phyloP scores from a whole-genome alignment of 768 basidiomycete genomes.

The Mycena belliarum region DNA sequence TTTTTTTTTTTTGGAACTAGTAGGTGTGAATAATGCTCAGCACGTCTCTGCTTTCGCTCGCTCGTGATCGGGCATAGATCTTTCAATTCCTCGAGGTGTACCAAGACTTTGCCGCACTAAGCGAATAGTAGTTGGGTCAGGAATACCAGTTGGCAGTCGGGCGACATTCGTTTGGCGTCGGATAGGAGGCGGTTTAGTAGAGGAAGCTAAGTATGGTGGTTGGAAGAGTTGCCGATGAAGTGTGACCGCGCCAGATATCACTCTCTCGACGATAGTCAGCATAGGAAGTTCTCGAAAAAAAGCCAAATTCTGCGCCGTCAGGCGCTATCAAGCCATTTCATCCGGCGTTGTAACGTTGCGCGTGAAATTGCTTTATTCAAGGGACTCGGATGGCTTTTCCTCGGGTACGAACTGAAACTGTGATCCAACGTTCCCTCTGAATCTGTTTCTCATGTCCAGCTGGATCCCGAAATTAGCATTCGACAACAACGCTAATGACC shows the following conservation, averaged over 20 bases:
- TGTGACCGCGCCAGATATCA: too few relatives aligned
- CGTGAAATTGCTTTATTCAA: constrained; percentile 1
- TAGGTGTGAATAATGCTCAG: too few relatives aligned
- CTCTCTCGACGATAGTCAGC: too few relatives aligned
- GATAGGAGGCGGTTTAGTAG: constrained; percentile 42
- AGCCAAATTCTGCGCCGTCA: too few relatives aligned
- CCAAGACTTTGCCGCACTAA: constrained; percentile 49
- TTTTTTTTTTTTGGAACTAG: too few relatives aligned
- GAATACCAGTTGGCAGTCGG: background rate
- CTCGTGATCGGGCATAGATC: constrained; percentile 51
- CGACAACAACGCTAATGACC: background rate
- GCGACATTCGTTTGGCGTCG: constrained; percentile 63
- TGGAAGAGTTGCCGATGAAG: background rate
- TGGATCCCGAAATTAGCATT: constrained; percentile 27
- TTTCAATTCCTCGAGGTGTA: constrained; percentile 58
- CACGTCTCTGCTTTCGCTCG: too few relatives aligned
- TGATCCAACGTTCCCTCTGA: constrained; percentile 70
- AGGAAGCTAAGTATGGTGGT: constrained; percentile 31
- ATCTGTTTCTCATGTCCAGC: constrained; percentile 86
- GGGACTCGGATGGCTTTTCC: constrained; percentile 15
- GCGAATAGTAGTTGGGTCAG: constrained; percentile 38
- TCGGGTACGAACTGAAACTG: constrained; percentile 44
- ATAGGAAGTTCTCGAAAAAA: too few relatives aligned
- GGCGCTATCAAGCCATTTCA: too few relatives aligned
- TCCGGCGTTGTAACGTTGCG: too few relatives aligned